Evolutionary conservation across 139 green algal genomes (phyloP).

Genomic region (Micractinium sp.): DNA sequence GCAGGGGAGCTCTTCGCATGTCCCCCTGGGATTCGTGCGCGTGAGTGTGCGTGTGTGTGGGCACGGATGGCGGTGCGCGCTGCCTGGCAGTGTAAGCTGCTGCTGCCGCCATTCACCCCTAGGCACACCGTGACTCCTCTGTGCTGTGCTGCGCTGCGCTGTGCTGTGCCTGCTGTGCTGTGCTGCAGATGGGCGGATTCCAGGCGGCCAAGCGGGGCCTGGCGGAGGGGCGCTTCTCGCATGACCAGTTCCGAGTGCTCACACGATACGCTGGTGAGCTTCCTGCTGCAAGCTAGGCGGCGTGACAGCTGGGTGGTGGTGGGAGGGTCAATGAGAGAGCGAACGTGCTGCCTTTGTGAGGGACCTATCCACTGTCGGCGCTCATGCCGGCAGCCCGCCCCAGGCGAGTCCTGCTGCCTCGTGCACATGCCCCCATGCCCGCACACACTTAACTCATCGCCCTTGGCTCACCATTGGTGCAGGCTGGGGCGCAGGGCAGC

Average conservation of each 20-base stretch:
- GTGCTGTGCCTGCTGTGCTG: not conserved
- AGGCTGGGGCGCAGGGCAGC: constrained; percentile 83
- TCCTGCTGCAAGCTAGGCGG: not conserved
- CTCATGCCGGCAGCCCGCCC: no score
- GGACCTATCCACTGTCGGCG: not conserved
- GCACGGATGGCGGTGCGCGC: constrained; percentile 31
- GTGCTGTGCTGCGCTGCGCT: constrained; percentile 44
- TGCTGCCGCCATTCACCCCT: constrained; percentile 50
- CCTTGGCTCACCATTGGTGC: no score
- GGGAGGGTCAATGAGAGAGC: not conserved
- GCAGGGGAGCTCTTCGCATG: no score
- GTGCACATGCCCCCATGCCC: no score
- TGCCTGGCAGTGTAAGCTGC: constrained; percentile 37
- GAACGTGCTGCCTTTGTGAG: not conserved
- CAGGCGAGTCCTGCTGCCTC: no score
- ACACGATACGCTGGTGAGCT: constrained; percentile 49
- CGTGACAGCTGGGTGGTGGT: not conserved
- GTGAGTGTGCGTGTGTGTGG: no score
- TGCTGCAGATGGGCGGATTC: constrained; percentile 37
- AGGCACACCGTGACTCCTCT: no score
- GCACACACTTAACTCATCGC: no score
- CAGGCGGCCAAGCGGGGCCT: constrained; percentile 37
- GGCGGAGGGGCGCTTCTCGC: constrained; percentile 4
- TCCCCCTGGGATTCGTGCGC: no score
- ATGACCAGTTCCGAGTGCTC: constrained; percentile 70